Evolutionary conservation across 805 yeast genomes (phyloP), one percentile per base, ranked within the genome.

Genomic region (Kodamaea leandrae): DNA sequence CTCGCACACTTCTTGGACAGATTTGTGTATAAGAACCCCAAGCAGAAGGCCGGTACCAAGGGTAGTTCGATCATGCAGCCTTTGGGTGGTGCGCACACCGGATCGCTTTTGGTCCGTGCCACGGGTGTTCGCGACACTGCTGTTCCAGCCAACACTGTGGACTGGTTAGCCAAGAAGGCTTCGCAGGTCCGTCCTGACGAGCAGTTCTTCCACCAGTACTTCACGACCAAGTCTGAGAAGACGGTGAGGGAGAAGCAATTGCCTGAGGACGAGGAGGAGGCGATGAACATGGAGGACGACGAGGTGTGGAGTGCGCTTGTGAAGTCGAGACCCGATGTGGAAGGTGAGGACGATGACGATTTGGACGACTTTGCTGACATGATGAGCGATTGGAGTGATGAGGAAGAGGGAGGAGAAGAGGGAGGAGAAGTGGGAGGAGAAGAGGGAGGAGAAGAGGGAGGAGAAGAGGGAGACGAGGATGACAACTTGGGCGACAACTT

Each of bases 1-100:
- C 71, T 93, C 48, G 73, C 86, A 15, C 97, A 89, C 63, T 93
- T 93, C 78, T 74, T 93, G 66, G 96, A 93, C 64, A 79, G 95
- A 62, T 93, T 95, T 66, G 96, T 93, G 28, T 93, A 93, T 70
- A 84, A 87, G 66, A 88, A 89, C 61, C 87, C 96, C 36, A 88
- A 87, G 67, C 83, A 80, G 53, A 86, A 83, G 62, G 72, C 80
- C 14, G 61, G 70, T 24, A 67, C 82, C n/a, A 82, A 85, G 59
- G 98, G 98, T 55, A 72, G 84, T 3, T 88, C 97, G 32, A 90
- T 93, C 58, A 93, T 93, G 98, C 99, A 93, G 71, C 98, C 99
- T 37, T 72, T 93, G 49, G 89, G 95, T 33, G 97, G 96, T 48
- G 74, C 80, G 1, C 85, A 83, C 47, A 82, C 86, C 15, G 86